Evolutionary conservation across 192 early-diverging fungal genomes (phyloP), one percentile per base, ranked within the genome.

Genomic region (Backusella liffmaniae): DNA sequence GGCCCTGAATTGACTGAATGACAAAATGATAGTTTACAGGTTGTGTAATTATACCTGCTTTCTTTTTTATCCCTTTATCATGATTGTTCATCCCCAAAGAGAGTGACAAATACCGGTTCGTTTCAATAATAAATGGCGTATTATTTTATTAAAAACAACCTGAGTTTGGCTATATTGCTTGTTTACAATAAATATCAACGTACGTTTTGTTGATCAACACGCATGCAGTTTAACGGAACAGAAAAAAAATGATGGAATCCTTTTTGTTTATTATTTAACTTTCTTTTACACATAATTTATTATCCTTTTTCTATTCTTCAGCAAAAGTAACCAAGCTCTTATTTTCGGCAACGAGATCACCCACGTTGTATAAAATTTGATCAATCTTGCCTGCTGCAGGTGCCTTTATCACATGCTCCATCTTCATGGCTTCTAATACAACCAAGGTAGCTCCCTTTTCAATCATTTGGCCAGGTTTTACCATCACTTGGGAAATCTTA

Each of bases 361-460:
- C 96, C 4, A 95, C 91, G 41, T 83, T 91, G 81, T 93, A 97
- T 76, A 90, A 86, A 23, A 98, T 88, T 51, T 91, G 86, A 37
- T 89, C 84, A 69, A 98, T 80, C 5, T 84, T 85, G 21, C 95
- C 97, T 13, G 88, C 83, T 36, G 83, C 69, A 4, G 96, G 96
- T 1, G 95, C 91, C 78, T 90, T 91, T 73, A 98, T 93, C 59
- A 95, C 88, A 73, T 98, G 96, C 88, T 99, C 97, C 97, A 99
- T 99, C 89, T 99, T 99, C 97, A 99, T 99, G 21, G 97, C 97
- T 77, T 99, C 97, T 36, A 99, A 84, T 36, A 99, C 87, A 3
- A 97, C 83, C 36, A 99, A 80, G 42, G 91, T 88, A 62, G 91
- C 86, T 44, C 93, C 96, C 81, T 95, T 94, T 65, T 89, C 88